Evolutionary conservation across 208 protist species (phyloP), one percentile per base, ranked within the genome.

Genomic region (Angomonas ambiguus): DNA sequence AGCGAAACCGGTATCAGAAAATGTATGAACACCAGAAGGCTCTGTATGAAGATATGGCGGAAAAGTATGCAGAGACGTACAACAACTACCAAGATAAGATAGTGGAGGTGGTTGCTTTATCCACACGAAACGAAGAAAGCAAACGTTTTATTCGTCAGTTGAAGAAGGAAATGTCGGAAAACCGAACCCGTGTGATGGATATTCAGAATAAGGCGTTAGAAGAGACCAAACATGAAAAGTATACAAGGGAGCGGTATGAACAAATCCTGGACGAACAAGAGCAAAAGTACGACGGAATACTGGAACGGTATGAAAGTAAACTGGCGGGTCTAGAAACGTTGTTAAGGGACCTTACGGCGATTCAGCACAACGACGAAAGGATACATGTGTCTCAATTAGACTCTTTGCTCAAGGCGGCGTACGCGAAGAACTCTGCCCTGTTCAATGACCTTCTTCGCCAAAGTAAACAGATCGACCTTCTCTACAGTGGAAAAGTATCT

Each of bases 21-120:
- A 95, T 95, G 90, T 95, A 93, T 61, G 87, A 93, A 57, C 90
- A 95, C 71, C 90, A 95, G 51, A 83, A 84, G 56, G 71, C 69
- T 6, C 74, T 95, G 5, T 93, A 92, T 72, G 84, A 93, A 69
- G 87, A 90, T 34, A 88, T 92, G 82, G 69, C 82, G 3, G 75
- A 84, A n/a, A 87, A 80, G 73, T 80, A 92, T 45, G 72, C 62
- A 16, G 78, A 91, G 24, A 85, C 82, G 51, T 89, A 96, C 65
- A 62, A 78, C 57, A 71, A 71, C 51, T 71, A 92, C 53, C 91
- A 96, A 72, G 81, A 88, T 25, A 92, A 91, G 59, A 96, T 96
- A 55, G 80, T 94, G 28, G 87, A 96, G 55, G 87, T 93, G 18
- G 80, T 96, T 16, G 82, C 91, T 8, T 80, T 96, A 11, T 92